A percentile compares a stretch with the other conserved stretches of the same genome.
These are phyloP conservation scores for Miscanthus lutarioriparius DNA, from an alignment of 176 grass and related monocot genomes.

Conservation along the genomic window DNA sequence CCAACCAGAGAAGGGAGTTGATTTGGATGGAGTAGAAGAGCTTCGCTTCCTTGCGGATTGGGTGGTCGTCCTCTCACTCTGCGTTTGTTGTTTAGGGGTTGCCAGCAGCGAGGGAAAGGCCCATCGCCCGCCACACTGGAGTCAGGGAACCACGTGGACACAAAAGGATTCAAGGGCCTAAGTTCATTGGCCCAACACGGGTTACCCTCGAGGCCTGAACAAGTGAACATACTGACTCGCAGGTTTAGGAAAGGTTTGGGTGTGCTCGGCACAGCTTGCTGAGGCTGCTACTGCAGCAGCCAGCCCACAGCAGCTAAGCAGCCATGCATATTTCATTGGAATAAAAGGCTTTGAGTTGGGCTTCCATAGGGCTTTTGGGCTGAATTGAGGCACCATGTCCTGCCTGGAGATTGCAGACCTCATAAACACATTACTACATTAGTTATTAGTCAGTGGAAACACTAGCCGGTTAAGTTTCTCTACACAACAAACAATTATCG, in stretches of 20 bases:
- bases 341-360: too few relatives aligned
- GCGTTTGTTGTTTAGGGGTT: not conserved
- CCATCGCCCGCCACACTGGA: not conserved
- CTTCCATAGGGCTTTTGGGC: too few relatives aligned
- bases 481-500: too few relatives aligned
- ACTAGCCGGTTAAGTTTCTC: too few relatives aligned
- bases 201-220: not conserved
- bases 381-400: too few relatives aligned
- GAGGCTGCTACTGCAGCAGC: not conserved
- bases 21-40: too few relatives aligned
- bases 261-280: not conserved
- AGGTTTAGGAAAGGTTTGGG: not conserved
- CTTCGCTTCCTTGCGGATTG: not conserved
- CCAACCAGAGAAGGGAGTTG: not conserved
- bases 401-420: too few relatives aligned
- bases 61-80: not conserved
- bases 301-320: not conserved
- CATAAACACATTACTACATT: too few relatives aligned
- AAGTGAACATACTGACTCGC: not conserved
- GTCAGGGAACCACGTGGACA: not conserved
- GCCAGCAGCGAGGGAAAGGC: not conserved
- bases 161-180: not conserved
- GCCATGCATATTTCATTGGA: not conserved
- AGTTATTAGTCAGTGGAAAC: too few relatives aligned
- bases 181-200: not conserved